Conservation (phyloP, 1,284 basidiomycete genomes). For the Heterobasidion irregulare region DNA sequence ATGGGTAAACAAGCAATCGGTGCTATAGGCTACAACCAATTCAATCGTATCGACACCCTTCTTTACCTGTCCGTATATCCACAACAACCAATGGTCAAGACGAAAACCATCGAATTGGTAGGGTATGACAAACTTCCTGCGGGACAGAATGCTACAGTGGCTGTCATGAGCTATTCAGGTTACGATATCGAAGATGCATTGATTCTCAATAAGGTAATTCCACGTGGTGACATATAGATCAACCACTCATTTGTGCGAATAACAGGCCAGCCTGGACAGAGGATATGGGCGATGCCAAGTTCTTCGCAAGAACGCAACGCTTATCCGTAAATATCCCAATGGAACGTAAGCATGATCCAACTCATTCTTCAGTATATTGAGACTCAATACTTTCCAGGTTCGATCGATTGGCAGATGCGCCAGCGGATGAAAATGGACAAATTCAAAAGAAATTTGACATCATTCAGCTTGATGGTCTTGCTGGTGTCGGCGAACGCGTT, state of each 20-base stretch:
- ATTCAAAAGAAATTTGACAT: conserved; percentile 83
- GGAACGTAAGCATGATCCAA: conserved; percentile 66
- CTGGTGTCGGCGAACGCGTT: conserved; percentile 91
- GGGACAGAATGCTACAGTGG: conserved; percentile 97
- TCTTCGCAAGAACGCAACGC: conserved; percentile 89
- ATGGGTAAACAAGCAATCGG: conserved; percentile 99
- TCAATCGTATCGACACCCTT: conserved; percentile 97
- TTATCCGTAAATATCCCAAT: conserved; percentile 95
- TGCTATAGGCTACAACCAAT: conserved; percentile 98
- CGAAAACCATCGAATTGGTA: conserved; percentile 94
- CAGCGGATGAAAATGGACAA: conserved; percentile 74
- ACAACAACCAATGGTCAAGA: conserved; percentile 99
- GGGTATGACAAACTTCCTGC: conserved; percentile 97
- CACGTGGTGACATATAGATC: too few species aligned
- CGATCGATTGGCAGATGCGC: conserved; percentile 92
- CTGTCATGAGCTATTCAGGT: conserved; percentile 98
- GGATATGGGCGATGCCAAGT: conserved; percentile 98
- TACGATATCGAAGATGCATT: conserved; percentile 99
- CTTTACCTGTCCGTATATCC: conserved; percentile 98
- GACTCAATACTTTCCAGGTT: conserved; percentile 37
- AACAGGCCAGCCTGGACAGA: conserved; percentile 85
- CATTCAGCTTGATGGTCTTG: conserved; percentile 87
- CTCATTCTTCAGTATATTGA: conserved; percentile 3
- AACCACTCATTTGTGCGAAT: too few species aligned
- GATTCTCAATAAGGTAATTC: conserved; percentile 82